Percentiles rank a stretch among this genome's conserved stretches.
Conservation (phyloP, 441 rosid species). For the Viola pubescens region DNA sequence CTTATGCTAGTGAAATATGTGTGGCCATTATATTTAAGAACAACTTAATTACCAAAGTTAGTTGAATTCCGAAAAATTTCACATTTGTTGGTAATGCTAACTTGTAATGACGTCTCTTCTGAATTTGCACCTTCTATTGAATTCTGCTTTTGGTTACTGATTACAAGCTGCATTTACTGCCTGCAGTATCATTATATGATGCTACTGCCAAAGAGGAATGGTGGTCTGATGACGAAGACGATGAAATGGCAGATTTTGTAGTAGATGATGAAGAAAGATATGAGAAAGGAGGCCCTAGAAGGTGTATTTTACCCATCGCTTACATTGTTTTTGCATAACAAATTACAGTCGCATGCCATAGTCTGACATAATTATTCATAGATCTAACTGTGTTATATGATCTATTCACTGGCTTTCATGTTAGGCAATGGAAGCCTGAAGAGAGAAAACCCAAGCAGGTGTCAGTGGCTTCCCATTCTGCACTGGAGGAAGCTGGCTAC, state of each 20-base stretch:
- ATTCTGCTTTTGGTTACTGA: no score
- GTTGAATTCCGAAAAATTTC: no score
- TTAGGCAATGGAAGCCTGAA: conserved; percentile 39
- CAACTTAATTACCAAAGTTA: conserved; percentile 30
- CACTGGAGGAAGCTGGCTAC: conserved; percentile 80
- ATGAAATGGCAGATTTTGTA: conserved; percentile 95
- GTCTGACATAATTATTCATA: no score
- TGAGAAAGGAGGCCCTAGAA: conserved; percentile 17
- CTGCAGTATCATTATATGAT: conserved; percentile 49
- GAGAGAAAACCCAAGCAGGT: conserved; percentile 68
- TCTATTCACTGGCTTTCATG: conserved; percentile 24
- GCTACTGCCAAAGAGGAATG: conserved; percentile 88
- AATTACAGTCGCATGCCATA: no score
- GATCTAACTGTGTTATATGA: no score
- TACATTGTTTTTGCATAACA: conserved; percentile 8
- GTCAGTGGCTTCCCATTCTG: conserved; percentile 54
- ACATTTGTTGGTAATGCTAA: no score
- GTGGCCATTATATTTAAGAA: conserved; percentile 75
- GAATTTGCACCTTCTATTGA: no score
- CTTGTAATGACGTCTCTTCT: no score
- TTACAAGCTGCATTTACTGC: not conserved
- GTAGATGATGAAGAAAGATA: conserved; percentile 70
- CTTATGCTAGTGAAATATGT: conserved; percentile 25
- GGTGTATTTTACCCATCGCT: conserved; percentile 41
- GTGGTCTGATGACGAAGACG: conserved; percentile 68